phyloP scores from a whole-genome alignment of 108 stramenopile species.

The Pseudonitzschia multistriata region DNA sequence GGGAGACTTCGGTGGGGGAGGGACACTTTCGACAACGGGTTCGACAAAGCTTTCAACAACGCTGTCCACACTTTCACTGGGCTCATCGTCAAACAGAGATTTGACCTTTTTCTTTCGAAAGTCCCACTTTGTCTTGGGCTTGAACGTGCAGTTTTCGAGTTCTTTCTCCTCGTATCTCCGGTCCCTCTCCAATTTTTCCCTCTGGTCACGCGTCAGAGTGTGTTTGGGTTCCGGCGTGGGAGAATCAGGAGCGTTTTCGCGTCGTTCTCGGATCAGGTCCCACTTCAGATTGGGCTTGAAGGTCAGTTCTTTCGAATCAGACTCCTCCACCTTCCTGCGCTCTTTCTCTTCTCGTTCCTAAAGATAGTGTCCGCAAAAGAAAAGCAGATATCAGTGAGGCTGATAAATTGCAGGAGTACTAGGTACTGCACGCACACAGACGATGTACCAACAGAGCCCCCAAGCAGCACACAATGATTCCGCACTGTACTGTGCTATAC shows the following conservation, averaged over 20 bases:
- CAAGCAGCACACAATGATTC: not conserved
- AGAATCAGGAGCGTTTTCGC: not conserved
- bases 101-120: not conserved
- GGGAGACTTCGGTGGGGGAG: not conserved
- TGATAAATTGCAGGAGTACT: too few species aligned
- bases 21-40: not conserved
- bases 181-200: conserved; percentile 6
- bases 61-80: not conserved
- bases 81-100: not conserved
- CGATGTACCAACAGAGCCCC: too few species aligned
- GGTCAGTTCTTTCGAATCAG: conserved; percentile 3
- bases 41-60: not conserved
- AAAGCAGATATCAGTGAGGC: not conserved
- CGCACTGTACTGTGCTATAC: not conserved
- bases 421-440: too few species aligned
- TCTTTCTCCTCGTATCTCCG: conserved; percentile 4
- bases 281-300: conserved; percentile 29
- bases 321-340: conserved; percentile 9
- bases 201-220: not conserved
- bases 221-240: not conserved
- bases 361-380: not conserved
- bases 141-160: conserved; percentile 4
- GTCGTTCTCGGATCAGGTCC: conserved; percentile 27
- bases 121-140: not conserved
- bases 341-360: conserved; percentile 25